A percentile compares a stretch with the other conserved stretches of the same genome.
Conservation (phyloP, 257 asterid species). For the Mitragyna speciosa region DNA sequence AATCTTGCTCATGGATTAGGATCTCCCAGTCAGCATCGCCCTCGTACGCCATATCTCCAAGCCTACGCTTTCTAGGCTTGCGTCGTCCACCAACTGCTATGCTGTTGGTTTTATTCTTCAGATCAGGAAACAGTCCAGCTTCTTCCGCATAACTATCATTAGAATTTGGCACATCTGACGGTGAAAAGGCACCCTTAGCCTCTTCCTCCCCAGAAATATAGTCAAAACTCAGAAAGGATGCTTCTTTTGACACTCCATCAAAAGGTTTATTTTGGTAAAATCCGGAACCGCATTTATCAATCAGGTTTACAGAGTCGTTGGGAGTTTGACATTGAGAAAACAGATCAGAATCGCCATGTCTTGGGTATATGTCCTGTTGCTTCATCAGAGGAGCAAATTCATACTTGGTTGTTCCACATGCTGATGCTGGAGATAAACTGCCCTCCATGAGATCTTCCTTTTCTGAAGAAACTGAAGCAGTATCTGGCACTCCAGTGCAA, state of each 20-base stretch:
- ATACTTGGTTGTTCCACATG: conserved; percentile 32
- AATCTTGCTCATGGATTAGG: conserved; percentile 70
- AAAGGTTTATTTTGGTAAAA: conserved; percentile 28
- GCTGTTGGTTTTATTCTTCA: conserved; percentile 47
- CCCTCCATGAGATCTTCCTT: conserved; percentile 44
- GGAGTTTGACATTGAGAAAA: conserved; percentile 19
- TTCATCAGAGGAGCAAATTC: conserved; percentile 37
- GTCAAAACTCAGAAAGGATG: conserved; percentile 33
- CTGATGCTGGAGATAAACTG: conserved; percentile 38
- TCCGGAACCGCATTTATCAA: conserved; percentile 16
- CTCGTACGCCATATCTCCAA: conserved; percentile 96
- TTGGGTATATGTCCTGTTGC: conserved; percentile 29
- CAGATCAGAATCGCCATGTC: conserved; percentile 24
- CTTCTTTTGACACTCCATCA: conserved; percentile 40
- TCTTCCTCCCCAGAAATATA: conserved; percentile 56
- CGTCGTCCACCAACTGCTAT: conserved; percentile 66
- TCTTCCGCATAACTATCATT: conserved; percentile 53
- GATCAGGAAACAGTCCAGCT: conserved; percentile 38
- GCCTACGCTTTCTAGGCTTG: conserved; percentile 69
- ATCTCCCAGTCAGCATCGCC: conserved; percentile 97
- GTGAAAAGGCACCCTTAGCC: conserved; percentile 40
- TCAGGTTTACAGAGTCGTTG: conserved; percentile 8
- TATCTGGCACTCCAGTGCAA: conserved; percentile 36
- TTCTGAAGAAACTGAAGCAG: conserved; percentile 44
- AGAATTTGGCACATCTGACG: conserved; percentile 46